Conservation (phyloP, 2,329 filamentous ascomycete species). For the Diaporthe sp. region DNA sequence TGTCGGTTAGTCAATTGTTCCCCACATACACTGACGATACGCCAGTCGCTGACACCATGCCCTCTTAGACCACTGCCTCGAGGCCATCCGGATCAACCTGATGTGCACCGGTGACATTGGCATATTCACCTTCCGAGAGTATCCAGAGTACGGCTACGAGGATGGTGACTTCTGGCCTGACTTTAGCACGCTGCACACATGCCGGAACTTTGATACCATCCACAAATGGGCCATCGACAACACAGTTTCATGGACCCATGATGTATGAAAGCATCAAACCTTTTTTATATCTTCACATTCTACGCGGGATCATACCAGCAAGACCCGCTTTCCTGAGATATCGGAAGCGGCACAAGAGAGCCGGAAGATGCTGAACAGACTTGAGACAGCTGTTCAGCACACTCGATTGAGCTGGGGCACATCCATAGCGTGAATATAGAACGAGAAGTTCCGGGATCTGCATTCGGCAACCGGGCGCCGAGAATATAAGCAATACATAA, state of each 20-base stretch:
- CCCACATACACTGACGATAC: rapidly evolving
- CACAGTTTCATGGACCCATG: conserved; percentile 57
- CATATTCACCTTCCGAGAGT: conserved; percentile 66
- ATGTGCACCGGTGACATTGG: conserved; percentile 70
- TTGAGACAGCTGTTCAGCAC: conserved; percentile 22
- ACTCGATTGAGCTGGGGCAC: conserved; percentile 20
- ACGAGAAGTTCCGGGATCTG: neutral
- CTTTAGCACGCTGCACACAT: conserved; percentile 66
- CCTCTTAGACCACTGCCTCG: conserved; percentile 65
- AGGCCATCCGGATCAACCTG: conserved; percentile 64
- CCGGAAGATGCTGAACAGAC: conserved; percentile 14
- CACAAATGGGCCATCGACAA: conserved; percentile 66
- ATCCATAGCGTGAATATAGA: neutral
- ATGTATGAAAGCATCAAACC: conserved; percentile 42
- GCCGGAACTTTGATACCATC: conserved; percentile 66
- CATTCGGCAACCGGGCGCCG: conserved; percentile 30
- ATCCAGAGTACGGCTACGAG: conserved; percentile 56
- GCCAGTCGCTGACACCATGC: neutral
- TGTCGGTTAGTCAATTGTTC: conserved; percentile 49
- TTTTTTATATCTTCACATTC: neutral
- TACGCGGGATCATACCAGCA: neutral
- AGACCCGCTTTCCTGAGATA: conserved; percentile 3
- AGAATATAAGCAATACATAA: neutral
- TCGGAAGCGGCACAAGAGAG: neutral
- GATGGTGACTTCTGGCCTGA: conserved; percentile 67